Conservation (phyloP, 345 rosid genomes). For the Gossypium thurberi region DNA sequence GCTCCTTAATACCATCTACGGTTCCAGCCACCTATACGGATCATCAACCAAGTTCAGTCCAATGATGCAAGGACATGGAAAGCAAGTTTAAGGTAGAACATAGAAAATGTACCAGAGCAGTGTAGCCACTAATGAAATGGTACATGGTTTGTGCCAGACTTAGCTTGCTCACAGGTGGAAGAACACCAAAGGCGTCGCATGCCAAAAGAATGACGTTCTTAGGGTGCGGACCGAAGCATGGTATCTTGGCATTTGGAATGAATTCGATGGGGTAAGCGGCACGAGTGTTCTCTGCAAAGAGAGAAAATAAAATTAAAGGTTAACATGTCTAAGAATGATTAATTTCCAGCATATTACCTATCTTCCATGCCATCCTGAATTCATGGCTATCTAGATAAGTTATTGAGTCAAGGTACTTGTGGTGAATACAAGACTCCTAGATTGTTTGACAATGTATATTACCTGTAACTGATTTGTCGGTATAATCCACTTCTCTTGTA, state of each 20-base stretch:
- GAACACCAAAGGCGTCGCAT: conserved; percentile 95
- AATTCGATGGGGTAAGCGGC: conserved; percentile 91
- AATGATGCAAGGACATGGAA: not conserved
- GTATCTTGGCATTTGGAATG: conserved; percentile 87
- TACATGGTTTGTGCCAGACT: conserved; percentile 89
- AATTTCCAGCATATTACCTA: not conserved
- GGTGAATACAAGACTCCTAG: not conserved
- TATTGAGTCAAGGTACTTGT: not conserved
- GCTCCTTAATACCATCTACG: conserved; percentile 90
- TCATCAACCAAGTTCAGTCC: conserved; percentile 5
- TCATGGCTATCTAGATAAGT: not conserved
- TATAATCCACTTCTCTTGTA: conserved; percentile 76
- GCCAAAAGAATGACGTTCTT: conserved; percentile 90
- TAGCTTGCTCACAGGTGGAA: conserved; percentile 97
- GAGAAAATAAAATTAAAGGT: not conserved
- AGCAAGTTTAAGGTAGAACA: not conserved
- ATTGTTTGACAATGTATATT: not conserved
- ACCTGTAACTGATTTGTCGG: conserved; percentile 90
- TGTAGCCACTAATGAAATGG: conserved; percentile 97
- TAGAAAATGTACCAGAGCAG: conserved; percentile 60
- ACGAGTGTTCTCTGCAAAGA: conserved; percentile 76
- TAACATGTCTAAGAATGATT: not conserved
- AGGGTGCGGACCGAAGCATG: conserved; percentile 90
- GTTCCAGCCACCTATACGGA: conserved; percentile 83
- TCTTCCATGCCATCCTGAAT: not conserved